These are phyloP conservation scores for Meripilus lineatus DNA, from an alignment of 1,284 basidiomycete genomes.

Conservation along the genomic window DNA sequence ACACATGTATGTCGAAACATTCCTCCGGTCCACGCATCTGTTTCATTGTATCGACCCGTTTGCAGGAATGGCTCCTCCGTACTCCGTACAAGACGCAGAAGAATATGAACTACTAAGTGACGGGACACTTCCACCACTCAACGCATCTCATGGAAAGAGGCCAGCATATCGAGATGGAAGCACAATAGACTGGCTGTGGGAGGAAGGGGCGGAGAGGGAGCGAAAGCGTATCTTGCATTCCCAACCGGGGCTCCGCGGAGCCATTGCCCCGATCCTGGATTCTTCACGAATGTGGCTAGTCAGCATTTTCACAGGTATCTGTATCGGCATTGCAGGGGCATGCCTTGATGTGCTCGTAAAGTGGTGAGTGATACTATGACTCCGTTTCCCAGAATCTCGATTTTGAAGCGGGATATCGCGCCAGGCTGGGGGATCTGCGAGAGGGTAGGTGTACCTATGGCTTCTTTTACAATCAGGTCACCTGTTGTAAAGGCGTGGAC, in stretches of 20 bases:
- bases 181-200: slow-evolving; percentile 68
- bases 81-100: slow-evolving; percentile 4
- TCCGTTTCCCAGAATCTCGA: background rate
- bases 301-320: slow-evolving; percentile 60
- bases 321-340: slow-evolving; percentile 65
- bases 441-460: slow-evolving; percentile 67
- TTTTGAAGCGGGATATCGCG: too few relatives aligned
- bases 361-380: slow-evolving; percentile 45
- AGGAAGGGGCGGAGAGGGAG: slow-evolving; percentile 60
- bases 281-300: slow-evolving; percentile 64
- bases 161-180: slow-evolving; percentile 46
- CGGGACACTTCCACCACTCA: slow-evolving; percentile 1
- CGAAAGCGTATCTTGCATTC: slow-evolving; percentile 46
- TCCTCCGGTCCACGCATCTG: too few relatives aligned
- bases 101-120: slow-evolving; percentile 13
- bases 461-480: slow-evolving; percentile 70
- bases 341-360: slow-evolving; percentile 72
- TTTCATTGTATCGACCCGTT: too few relatives aligned
- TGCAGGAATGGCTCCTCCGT: too few relatives aligned
- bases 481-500: slow-evolving; percentile 72
- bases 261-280: slow-evolving; percentile 51
- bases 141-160: slow-evolving; percentile 9
- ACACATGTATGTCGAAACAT: too few relatives aligned
- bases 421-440: slow-evolving; percentile 64
- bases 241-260: slow-evolving; percentile 49